A percentile compares a stretch with the other conserved stretches of the same genome.
Evolutionary conservation across 106 monocot species (phyloP).

Genomic region (Dioscorea alata): DNA sequence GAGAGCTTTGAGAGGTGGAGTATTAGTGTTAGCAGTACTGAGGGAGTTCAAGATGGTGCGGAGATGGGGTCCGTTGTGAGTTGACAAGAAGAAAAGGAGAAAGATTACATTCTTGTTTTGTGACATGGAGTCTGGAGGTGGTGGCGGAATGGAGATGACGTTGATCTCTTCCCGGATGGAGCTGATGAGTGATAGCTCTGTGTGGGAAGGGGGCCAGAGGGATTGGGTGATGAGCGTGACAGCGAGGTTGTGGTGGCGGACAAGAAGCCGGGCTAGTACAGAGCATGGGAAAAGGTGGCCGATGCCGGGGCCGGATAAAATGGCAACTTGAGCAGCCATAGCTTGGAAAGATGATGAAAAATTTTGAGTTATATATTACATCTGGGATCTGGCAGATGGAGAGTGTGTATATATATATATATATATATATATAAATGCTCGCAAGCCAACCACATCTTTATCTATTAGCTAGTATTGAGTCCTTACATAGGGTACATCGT

Average conservation of each 20-base stretch:
- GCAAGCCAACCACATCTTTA: too few species aligned
- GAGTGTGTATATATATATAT: too few species aligned
- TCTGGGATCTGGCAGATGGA: too few species aligned
- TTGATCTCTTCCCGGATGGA: conserved; percentile 1
- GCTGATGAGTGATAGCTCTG: background rate
- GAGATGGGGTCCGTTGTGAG: background rate
- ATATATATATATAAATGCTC: too few species aligned
- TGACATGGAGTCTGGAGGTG: background rate
- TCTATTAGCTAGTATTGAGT: too few species aligned
- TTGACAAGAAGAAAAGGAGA: background rate
- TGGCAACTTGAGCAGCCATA: conserved; percentile 9
- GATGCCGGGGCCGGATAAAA: conserved; percentile 20
- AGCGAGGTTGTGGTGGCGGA: conserved; percentile 1
- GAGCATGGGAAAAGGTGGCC: conserved; percentile 20
- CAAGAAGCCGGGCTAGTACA: conserved; percentile 14
- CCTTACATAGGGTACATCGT: too few species aligned
- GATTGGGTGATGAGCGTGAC: conserved; percentile 13
- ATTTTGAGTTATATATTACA: too few species aligned
- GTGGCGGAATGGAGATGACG: background rate
- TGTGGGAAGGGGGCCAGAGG: background rate
- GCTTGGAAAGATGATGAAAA: too few species aligned
- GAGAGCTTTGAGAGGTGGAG: conserved; percentile 6
- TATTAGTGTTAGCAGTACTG: background rate
- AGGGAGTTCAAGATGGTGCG: background rate
- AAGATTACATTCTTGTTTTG: background rate